Conservation (phyloP, 345 rosid species). For the Turnera subulata region DNA sequence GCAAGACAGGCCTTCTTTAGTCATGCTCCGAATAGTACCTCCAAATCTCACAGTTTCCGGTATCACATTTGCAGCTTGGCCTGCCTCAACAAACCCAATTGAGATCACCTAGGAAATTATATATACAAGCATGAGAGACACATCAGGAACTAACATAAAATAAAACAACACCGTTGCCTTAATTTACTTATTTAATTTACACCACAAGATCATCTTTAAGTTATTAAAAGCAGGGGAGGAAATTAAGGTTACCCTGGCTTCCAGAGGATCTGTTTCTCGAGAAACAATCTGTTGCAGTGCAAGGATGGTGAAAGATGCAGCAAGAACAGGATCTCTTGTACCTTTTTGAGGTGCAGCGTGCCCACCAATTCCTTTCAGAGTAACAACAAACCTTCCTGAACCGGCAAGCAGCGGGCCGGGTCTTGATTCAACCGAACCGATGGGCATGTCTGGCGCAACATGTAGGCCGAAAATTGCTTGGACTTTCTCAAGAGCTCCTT, state of each 20-base stretch:
- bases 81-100: conserved; percentile 62
- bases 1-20: neutral
- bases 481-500: conserved; percentile 48
- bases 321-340: conserved; percentile 58
- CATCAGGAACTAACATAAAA: no score
- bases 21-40: conserved; percentile 59
- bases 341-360: conserved; percentile 56
- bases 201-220: neutral
- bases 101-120: conserved; percentile 38
- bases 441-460: conserved; percentile 48
- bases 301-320: conserved; percentile 54
- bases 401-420: conserved; percentile 65
- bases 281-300: conserved; percentile 75
- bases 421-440: conserved; percentile 48
- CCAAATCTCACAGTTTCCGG: conserved; percentile 48
- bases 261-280: conserved; percentile 61
- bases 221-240: neutral
- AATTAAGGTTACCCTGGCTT: conserved; percentile 44
- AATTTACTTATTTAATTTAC: neutral
- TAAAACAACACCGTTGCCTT: no score
- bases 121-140: neutral
- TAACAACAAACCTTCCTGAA: conserved; percentile 47
- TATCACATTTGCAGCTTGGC: conserved; percentile 50
- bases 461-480: conserved; percentile 54
- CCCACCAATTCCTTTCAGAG: conserved; percentile 53